Conservation (phyloP, 2,329 filamentous ascomycete genomes). For the Alternaria novae-zelandiae region DNA sequence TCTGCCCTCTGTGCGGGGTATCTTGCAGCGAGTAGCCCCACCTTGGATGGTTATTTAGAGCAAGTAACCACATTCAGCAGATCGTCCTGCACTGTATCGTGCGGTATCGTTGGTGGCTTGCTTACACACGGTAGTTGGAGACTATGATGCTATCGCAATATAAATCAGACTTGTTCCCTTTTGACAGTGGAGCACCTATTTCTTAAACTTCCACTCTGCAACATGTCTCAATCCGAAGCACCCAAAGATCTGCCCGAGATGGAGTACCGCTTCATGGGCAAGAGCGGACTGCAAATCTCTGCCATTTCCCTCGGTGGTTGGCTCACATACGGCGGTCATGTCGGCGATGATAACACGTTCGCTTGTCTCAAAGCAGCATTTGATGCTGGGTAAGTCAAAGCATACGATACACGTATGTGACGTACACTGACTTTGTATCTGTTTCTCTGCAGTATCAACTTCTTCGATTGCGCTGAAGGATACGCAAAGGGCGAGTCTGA, state of each 20-base stretch:
- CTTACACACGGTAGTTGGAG: background rate
- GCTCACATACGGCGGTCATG: constrained; percentile 76
- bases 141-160: background rate
- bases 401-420: background rate
- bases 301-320: constrained; percentile 69
- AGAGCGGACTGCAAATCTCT: constrained; percentile 75
- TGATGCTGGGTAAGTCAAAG: constrained; percentile 49
- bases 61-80: background rate
- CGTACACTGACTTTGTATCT: background rate
- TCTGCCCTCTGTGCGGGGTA: background rate
- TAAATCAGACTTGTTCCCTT: background rate
- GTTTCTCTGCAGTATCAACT: constrained; percentile 56
- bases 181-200: background rate
- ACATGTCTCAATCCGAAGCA: constrained; percentile 13
- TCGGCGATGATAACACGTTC: constrained; percentile 68
- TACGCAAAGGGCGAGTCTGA: constrained; percentile 62
- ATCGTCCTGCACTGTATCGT: background rate
- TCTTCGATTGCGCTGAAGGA: constrained; percentile 65
- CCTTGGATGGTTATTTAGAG: background rate
- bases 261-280: constrained; percentile 75
- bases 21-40: constrained; percentile 2
- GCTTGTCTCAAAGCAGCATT: constrained; percentile 62
- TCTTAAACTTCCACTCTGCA: background rate
- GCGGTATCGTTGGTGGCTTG: background rate
- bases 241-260: constrained; percentile 56